Conservation (phyloP, 306 rosid genomes). For the Corylus avellana region DNA sequence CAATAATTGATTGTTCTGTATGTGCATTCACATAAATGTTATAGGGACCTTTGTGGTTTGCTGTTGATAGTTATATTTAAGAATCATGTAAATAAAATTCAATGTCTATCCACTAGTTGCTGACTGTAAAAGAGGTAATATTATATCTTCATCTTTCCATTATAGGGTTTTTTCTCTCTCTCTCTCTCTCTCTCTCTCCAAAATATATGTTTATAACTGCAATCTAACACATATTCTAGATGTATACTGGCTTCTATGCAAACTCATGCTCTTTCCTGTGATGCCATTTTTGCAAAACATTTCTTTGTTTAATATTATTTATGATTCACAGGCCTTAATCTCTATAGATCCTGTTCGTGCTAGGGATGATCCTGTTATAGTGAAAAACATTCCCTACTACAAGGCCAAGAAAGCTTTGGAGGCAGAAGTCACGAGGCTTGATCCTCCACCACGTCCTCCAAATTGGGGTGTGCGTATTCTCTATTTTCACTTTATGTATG, state of each 20-base stretch:
- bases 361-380: slow-evolving; percentile 84
- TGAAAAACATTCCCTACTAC: slow-evolving; percentile 75
- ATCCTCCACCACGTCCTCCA: slow-evolving; percentile 89
- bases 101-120: neutral
- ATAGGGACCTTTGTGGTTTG: neutral
- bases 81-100: neutral
- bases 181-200: neutral
- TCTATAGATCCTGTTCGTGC: slow-evolving; percentile 91
- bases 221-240: neutral
- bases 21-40: neutral
- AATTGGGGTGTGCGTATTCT: slow-evolving; percentile 85
- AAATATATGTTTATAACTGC: neutral
- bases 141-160: neutral
- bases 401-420: slow-evolving; percentile 88
- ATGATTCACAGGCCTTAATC: slow-evolving; percentile 67
- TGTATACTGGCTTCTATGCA: neutral
- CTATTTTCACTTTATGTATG: slow-evolving; percentile 15
- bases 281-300: slow-evolving; percentile 14
- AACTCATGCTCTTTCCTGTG: neutral
- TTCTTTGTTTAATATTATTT: slow-evolving; percentile 15
- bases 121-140: neutral
- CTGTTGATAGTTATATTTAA: neutral
- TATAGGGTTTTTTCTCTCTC: neutral
- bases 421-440: slow-evolving; percentile 79
- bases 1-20: neutral